These are phyloP conservation scores for Astathelohania contejeani DNA, from an alignment of 371 early-diverging fungal genomes.

Conservation along the genomic window DNA sequence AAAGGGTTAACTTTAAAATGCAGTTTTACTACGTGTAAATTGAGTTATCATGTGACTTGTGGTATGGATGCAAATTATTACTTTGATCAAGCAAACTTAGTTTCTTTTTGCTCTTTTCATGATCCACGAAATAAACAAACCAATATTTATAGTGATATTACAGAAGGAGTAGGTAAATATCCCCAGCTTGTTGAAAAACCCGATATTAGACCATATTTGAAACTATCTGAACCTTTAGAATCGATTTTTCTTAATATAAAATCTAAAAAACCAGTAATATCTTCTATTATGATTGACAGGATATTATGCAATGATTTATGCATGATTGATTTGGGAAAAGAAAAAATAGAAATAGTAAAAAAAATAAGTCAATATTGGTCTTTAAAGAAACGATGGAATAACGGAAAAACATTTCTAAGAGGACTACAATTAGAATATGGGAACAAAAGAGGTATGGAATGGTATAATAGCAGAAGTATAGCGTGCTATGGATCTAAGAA, in stretches of 20 bases:
- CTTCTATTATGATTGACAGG: background rate
- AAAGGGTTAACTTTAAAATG: slow-evolving; percentile 31
- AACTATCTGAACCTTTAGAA: background rate
- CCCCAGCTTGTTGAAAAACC: background rate
- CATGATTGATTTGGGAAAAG: background rate
- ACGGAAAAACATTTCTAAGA: background rate
- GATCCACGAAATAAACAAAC: slow-evolving; percentile 25
- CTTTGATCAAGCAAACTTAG: slow-evolving; percentile 42
- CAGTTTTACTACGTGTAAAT: slow-evolving; percentile 37
- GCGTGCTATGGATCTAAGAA: too few relatives aligned
- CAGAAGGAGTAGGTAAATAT: background rate
- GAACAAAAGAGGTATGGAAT: background rate
- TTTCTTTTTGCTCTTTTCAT: slow-evolving; percentile 46
- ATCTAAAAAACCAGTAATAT: background rate
- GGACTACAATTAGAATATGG: background rate
- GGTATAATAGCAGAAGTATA: slow-evolving; percentile 2
- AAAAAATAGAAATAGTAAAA: background rate
- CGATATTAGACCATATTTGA: background rate
- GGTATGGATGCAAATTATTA: slow-evolving; percentile 33
- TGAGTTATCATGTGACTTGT: slow-evolving; percentile 45
- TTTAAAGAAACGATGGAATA: background rate
- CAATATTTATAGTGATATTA: background rate
- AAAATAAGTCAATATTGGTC: background rate
- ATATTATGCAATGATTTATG: slow-evolving; percentile 4
- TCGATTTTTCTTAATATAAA: background rate